These are phyloP conservation scores for Cercospora zeina DNA, from an alignment of 2,329 filamentous ascomycete genomes.

Conservation along the genomic window DNA sequence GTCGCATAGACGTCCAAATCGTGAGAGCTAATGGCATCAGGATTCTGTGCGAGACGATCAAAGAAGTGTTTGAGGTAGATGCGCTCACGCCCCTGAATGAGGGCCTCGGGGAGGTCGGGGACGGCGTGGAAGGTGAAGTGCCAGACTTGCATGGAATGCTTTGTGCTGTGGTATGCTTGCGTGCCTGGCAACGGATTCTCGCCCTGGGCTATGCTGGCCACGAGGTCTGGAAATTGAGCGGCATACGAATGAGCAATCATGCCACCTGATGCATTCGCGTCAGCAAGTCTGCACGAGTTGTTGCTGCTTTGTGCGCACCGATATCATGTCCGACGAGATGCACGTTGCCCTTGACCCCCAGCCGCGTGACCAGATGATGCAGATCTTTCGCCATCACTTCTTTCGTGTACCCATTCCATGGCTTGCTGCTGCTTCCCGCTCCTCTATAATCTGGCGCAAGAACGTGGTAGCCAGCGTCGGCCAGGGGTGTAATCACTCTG, in stretches of 20 bases:
- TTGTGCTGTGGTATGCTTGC: constrained; percentile 34
- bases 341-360: constrained; percentile 32
- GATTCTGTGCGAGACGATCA: constrained; percentile 43
- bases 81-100: constrained; percentile 45
- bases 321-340: constrained; percentile 53
- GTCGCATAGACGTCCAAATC: constrained; percentile 46
- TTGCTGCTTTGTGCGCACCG: constrained; percentile 22
- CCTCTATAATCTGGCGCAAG: constrained; percentile 28
- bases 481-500: constrained; percentile 43
- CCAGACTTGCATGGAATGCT: constrained; percentile 38
- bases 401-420: constrained; percentile 44
- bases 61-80: constrained; percentile 50
- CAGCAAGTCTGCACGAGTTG: constrained; percentile 15
- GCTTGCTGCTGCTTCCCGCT: constrained; percentile 21
- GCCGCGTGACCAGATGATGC: constrained; percentile 40
- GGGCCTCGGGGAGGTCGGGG: constrained; percentile 44
- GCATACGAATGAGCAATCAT: constrained; percentile 51
- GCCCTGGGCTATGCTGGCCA: constrained; percentile 45
- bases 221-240: constrained; percentile 40
- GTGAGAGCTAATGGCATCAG: constrained; percentile 40
- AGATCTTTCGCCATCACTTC: constrained; percentile 46
- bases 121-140: constrained; percentile 49
- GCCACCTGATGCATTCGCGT: constrained; percentile 44
- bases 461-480: constrained; percentile 34
- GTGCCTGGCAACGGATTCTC: constrained; percentile 47